A percentile compares a stretch with the other conserved stretches of the same genome.
Evolutionary conservation across 176 grass and related monocot genomes (phyloP).

Genomic region (Bolboschoenus planiculmis): DNA sequence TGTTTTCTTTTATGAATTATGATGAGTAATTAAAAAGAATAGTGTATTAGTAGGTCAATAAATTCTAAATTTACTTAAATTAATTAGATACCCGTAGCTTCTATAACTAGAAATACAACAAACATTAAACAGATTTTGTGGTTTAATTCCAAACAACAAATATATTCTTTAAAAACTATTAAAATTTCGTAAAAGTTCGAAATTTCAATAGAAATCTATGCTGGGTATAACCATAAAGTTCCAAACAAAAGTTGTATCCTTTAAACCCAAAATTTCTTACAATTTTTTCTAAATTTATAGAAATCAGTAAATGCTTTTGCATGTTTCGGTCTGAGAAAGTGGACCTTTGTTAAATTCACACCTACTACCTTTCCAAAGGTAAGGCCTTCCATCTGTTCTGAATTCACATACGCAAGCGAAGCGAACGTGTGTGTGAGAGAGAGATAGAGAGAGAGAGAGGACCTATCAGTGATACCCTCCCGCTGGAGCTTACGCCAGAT

Average conservation of each 20-base stretch:
- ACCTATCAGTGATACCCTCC: slow-evolving; percentile 59
- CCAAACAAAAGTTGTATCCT: not conserved
- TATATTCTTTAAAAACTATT: not conserved
- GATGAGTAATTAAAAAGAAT: not conserved
- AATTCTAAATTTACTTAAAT: not conserved
- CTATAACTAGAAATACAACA: not conserved
- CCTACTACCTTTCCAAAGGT: not conserved
- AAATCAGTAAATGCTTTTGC: not conserved
- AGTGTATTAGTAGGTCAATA: not conserved
- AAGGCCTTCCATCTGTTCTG: not conserved
- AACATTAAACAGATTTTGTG: not conserved
- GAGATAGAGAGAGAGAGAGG: not conserved
- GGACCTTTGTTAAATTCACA: not conserved
- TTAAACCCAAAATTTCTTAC: not conserved
- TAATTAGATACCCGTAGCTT: not conserved
- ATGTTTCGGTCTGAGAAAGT: not conserved
- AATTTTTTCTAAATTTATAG: not conserved
- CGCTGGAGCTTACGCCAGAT: slow-evolving; percentile 75
- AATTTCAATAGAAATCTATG: not conserved
- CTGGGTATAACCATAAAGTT: not conserved
- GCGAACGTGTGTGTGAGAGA: not conserved
- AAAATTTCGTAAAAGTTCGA: not conserved
- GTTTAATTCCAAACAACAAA: not conserved
- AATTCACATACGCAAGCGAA: not conserved
- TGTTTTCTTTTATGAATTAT: too few species aligned